Base-by-base conservation (phyloP, 176 grass and related monocot species). In the Bolboschoenus planiculmis region DNA sequence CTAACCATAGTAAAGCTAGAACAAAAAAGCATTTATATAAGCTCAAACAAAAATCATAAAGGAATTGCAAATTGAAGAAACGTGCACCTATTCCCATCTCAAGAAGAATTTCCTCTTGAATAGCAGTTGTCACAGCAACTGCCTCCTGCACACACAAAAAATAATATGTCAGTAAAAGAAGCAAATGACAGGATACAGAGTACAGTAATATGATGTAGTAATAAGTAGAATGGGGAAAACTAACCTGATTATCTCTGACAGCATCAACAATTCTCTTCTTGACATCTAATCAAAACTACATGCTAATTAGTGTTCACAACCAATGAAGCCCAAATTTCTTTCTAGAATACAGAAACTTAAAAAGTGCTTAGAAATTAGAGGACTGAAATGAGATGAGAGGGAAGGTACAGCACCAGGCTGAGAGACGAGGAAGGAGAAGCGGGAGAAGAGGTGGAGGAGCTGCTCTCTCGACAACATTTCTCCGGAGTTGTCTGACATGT, bases 61-160 rank as follows among this genome's bases (percentile, higher is more conserved):
- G 16, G 2, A 86, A 36, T 29, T 57, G 14, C 0, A 53, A 20
- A 47, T 20, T 56, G 3, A 67, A 27, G 37, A 71, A 24, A 44
- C 21, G 65, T 42, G 36, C 77, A 96, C 93, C 90, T 40, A 96
- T 89, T 21, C 88, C 93, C 93, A 96, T 92, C 85, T 92, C 90
- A 1, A 66, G 82, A 57, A 96, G 85, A 34, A 96, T 91, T 60
- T 92, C 93, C 68, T 96, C 93, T 78, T 96, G 93, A 83, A 96
- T 90, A 42, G 83, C 87, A 23, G 90, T 96, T 16, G 90, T 96
- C 60, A 92, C 85, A 7, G 90, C 93, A 29, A 96, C 90, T 11
- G 93, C 93, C 67, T 96, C 93, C 93, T 96, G 24, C 39, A 46
- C 67, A 43, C 2, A 39, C 48, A 62, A 3, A 73, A 20, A 53